phyloP scores from a whole-genome alignment of 176 grass and related monocot genomes.

The Musa schizocarpa region DNA sequence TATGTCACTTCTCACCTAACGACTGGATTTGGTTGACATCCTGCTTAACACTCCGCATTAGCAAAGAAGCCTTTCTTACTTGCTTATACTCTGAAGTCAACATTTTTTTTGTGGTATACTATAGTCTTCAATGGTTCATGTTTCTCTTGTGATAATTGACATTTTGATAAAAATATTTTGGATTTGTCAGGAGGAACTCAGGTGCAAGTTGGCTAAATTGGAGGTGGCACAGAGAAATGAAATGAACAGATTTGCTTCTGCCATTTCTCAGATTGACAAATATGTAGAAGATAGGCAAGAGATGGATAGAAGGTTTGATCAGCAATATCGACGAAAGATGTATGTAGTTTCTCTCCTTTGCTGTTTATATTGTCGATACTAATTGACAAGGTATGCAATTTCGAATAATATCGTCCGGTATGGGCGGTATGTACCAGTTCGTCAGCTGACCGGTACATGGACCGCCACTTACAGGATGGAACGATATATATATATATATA shows the following conservation, averaged over 20 bases:
- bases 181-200: slow-evolving; percentile 57
- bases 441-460: too few species aligned
- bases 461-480: too few species aligned
- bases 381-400: neutral
- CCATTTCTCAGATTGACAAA: slow-evolving; percentile 49
- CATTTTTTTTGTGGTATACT: neutral
- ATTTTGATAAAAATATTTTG: slow-evolving; percentile 3
- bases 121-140: neutral
- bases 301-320: slow-evolving; percentile 69
- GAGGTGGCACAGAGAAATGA: slow-evolving; percentile 54
- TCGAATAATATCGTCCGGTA: too few species aligned
- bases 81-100: neutral
- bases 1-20: neutral
- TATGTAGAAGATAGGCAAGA: slow-evolving; percentile 65
- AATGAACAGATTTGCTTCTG: slow-evolving; percentile 49
- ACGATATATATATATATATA: too few species aligned
- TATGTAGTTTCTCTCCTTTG: slow-evolving; percentile 29
- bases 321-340: slow-evolving; percentile 78
- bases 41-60: neutral
- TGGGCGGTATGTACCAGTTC: too few species aligned
- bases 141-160: slow-evolving; percentile 5
- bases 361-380: slow-evolving; percentile 3
- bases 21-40: neutral
- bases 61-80: neutral
- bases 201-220: slow-evolving; percentile 42